Evolutionary conservation across 208 protist species (phyloP).

Genomic region (Trypanosoma melophagium): DNA sequence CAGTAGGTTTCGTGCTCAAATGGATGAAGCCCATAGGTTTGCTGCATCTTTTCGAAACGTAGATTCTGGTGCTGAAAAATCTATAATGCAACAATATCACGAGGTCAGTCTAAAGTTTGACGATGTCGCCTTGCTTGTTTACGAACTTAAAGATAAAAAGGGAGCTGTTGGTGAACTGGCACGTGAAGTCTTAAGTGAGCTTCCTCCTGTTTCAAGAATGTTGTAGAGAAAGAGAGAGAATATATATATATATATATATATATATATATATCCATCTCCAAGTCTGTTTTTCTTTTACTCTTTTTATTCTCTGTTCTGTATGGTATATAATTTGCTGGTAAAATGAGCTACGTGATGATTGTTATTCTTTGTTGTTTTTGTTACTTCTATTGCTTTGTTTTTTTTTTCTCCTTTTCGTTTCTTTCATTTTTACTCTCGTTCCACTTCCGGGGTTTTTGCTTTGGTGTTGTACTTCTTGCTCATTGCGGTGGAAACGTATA

Average conservation of each 20-base stretch:
- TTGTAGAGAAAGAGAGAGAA: conserved; percentile 26
- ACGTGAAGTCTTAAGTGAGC: conserved; percentile 38
- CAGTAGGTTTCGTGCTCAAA: conserved; percentile 57
- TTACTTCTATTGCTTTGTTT: conserved; percentile 3
- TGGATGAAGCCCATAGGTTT: conserved; percentile 26
- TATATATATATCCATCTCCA: background rate
- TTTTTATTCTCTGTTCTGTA: background rate
- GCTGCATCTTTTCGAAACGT: conserved; percentile 15
- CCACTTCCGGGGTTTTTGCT: too few relatives aligned
- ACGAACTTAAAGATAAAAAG: conserved; percentile 40
- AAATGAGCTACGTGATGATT: background rate
- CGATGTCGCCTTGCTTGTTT: conserved; percentile 34
- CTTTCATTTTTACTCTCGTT: background rate
- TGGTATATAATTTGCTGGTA: conserved; percentile 3
- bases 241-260: too few relatives aligned
- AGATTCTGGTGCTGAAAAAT: background rate
- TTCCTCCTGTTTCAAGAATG: conserved; percentile 33
- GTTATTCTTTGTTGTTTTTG: conserved; percentile 8
- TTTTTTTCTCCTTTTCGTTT: background rate
- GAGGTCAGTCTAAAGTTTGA: conserved; percentile 42
- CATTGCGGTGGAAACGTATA: background rate
- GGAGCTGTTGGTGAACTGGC: conserved; percentile 62
- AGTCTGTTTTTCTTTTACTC: background rate
- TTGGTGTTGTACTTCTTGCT: background rate
- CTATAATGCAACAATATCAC: conserved; percentile 30